Conservation (phyloP, 2,329 filamentous ascomycete genomes). For the Tolypocladium sp. region DNA sequence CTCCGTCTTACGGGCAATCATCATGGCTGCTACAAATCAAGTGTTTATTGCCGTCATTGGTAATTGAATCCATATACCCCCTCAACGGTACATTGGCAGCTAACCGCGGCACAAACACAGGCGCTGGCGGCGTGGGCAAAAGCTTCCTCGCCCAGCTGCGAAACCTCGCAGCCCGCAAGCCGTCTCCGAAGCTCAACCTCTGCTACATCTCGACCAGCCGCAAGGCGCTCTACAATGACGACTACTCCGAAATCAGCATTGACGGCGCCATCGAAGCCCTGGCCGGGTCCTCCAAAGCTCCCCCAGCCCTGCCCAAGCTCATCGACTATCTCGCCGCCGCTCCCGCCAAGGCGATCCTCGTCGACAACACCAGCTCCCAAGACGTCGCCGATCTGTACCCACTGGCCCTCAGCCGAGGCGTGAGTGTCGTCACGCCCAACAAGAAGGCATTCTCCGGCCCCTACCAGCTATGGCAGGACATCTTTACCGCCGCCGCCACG, state of each 20-base stretch:
- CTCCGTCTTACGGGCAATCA: neutral
- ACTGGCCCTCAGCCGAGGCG: conserved; percentile 65
- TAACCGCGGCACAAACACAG: conserved; percentile 34
- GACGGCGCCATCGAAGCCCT: conserved; percentile 54
- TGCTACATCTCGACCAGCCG: conserved; percentile 81
- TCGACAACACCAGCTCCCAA: conserved; percentile 94
- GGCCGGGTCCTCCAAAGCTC: conserved; percentile 51
- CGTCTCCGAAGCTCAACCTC: conserved; percentile 63
- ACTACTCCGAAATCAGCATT: conserved; percentile 61
- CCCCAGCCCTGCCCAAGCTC: conserved; percentile 60
- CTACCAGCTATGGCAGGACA: conserved; percentile 75
- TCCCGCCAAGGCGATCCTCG: conserved; percentile 69
- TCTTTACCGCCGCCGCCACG: conserved; percentile 64
- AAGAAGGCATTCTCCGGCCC: conserved; percentile 93
- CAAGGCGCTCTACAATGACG: conserved; percentile 66
- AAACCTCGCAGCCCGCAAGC: conserved; percentile 54
- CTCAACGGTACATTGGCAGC: neutral
- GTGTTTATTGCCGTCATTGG: conserved; percentile 45
- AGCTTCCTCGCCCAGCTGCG: conserved; percentile 80
- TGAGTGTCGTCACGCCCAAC: conserved; percentile 92
- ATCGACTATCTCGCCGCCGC: conserved; percentile 70
- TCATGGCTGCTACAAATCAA: conserved; percentile 36
- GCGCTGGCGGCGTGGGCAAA: conserved; percentile 87
- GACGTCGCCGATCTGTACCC: conserved; percentile 80
- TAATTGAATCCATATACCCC: conserved; percentile 13